phyloP scores from a whole-genome alignment of 2,329 filamentous ascomycete genomes.

The Pseudocercospora pini-densiflorae region DNA sequence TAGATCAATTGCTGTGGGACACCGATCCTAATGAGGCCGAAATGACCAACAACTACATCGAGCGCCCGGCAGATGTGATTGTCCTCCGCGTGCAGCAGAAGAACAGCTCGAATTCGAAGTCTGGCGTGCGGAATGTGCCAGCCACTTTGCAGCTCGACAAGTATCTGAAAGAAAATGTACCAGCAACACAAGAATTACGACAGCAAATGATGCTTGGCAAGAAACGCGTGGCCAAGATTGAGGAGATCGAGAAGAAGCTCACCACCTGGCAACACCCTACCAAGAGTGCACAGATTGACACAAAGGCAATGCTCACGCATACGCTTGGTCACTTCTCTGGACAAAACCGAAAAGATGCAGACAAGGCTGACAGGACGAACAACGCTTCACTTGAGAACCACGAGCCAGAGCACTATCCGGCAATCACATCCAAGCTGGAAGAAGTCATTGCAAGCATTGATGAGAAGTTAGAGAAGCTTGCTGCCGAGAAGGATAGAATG shows the following conservation, averaged over 20 bases:
- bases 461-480: slow-evolving; percentile 36
- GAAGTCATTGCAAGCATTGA: slow-evolving; percentile 40
- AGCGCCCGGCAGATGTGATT: slow-evolving; percentile 59
- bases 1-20: slow-evolving; percentile 40
- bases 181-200: slow-evolving; percentile 54
- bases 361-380: slow-evolving; percentile 30
- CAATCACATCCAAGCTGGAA: slow-evolving; percentile 40
- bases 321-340: slow-evolving; percentile 40
- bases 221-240: slow-evolving; percentile 38
- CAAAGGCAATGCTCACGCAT: slow-evolving; percentile 43
- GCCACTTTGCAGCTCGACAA: slow-evolving; percentile 62
- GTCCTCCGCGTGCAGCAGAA: slow-evolving; percentile 52
- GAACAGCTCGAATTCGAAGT: slow-evolving; percentile 35
- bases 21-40: slow-evolving; percentile 31
- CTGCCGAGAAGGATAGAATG: slow-evolving; percentile 38
- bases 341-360: slow-evolving; percentile 31
- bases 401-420: slow-evolving; percentile 30
- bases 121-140: slow-evolving; percentile 56
- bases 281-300: slow-evolving; percentile 40
- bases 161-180: slow-evolving; percentile 59
- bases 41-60: slow-evolving; percentile 42
- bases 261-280: slow-evolving; percentile 40
- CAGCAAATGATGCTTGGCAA: slow-evolving; percentile 42
- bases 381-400: slow-evolving; percentile 23
- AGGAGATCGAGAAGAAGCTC: slow-evolving; percentile 38